A percentile compares a stretch with the other conserved stretches of the same genome.
These are phyloP conservation scores for Aphanocladium album DNA, from an alignment of 2,329 filamentous ascomycete species.

Conservation along the genomic window DNA sequence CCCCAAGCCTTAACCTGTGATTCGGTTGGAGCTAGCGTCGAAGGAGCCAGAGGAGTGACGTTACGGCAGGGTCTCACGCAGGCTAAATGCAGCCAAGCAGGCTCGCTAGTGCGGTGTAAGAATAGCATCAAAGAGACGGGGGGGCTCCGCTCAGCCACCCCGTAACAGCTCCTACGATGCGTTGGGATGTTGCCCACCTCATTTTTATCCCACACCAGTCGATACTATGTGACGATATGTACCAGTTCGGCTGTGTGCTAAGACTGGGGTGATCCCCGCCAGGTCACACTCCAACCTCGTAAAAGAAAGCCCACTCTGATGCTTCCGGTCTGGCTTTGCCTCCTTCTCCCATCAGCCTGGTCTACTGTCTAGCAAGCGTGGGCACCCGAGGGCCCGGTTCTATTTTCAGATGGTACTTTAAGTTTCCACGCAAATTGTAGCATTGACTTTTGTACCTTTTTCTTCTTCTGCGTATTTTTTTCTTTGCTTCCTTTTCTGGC, in stretches of 20 bases:
- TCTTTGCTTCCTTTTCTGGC: background rate
- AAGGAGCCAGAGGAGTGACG: background rate
- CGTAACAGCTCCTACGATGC: background rate
- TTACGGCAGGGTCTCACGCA: background rate
- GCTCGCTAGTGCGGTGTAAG: background rate
- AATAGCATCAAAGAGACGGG: constrained; percentile 6
- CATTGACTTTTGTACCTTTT: background rate
- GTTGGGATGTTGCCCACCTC: too few relatives aligned
- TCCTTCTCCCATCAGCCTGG: background rate
- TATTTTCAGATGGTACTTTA: background rate
- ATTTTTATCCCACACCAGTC: too few relatives aligned
- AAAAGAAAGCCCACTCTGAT: background rate
- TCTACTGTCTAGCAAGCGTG: too few relatives aligned
- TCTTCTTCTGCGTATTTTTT: too few relatives aligned
- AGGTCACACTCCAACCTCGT: constrained; percentile 11
- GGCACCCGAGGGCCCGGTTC: background rate
- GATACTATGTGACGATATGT: too few relatives aligned
- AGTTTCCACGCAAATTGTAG: background rate
- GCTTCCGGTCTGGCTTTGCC: background rate
- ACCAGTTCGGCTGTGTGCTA: too few relatives aligned
- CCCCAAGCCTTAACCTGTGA: background rate
- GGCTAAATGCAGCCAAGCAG: too few relatives aligned
- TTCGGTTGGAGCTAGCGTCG: background rate
- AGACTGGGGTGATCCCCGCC: background rate
- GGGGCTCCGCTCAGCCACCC: background rate